Conservation (phyloP, 179 eudicot genomes). For the Gypsophila paniculata region DNA sequence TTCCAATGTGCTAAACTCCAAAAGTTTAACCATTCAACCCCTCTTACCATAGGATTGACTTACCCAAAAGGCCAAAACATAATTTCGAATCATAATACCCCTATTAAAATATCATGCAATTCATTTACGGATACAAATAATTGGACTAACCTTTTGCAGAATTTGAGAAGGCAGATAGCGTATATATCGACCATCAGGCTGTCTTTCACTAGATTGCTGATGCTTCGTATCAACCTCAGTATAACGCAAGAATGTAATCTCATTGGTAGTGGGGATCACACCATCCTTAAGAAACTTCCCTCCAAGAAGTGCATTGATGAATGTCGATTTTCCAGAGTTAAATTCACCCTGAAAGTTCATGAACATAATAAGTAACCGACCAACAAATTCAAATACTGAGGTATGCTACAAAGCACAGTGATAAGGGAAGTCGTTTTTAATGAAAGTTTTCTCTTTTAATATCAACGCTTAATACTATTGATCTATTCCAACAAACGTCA, state of each 20-base stretch:
- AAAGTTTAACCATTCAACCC: no score
- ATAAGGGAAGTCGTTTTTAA: not conserved
- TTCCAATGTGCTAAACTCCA: no score
- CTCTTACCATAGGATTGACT: no score
- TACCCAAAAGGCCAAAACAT: not conserved
- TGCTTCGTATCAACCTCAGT: conserved; percentile 48
- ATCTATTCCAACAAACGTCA: not conserved
- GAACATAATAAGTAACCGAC: conserved; percentile 15
- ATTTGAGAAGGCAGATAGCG: conserved; percentile 83
- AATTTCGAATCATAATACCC: not conserved
- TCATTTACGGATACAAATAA: not conserved
- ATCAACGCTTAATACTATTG: not conserved
- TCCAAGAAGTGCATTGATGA: conserved; percentile 91
- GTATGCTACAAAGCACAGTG: not conserved
- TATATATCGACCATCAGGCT: conserved; percentile 82
- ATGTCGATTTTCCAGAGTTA: conserved; percentile 90
- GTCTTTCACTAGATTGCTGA: conserved; percentile 71
- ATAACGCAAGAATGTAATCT: conserved; percentile 82
- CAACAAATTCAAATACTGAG: conserved; percentile 6
- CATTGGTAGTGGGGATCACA: conserved; percentile 95
- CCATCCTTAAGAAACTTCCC: conserved; percentile 80
- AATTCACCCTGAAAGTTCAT: conserved; percentile 75
- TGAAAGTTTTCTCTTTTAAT: not conserved
- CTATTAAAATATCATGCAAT: not conserved
- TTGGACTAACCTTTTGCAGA: conserved; percentile 61